Base-by-base conservation (phyloP, 2,329 filamentous ascomycete species). In the Fusarium sp. region DNA sequence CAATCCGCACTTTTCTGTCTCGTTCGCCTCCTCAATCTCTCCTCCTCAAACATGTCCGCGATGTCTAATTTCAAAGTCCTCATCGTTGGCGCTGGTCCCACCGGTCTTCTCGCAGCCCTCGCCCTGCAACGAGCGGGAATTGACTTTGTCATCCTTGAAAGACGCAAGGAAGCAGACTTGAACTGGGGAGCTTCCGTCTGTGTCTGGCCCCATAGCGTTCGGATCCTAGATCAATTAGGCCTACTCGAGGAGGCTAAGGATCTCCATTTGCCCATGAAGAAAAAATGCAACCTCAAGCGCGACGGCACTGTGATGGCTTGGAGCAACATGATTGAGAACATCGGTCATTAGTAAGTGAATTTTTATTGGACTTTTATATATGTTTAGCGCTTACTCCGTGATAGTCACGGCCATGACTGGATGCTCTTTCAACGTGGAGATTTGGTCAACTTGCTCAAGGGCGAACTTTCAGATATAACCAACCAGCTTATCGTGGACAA, bases 341-440 rank as follows among this genome's bases (percentile, higher is more conserved):
- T 68, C 4, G 64, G 49, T 0, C 44, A 52, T 7, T 68, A 65
- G 65, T 68, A 31, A 44, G 65, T 51, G 0, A 2, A 4, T 8
- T 5, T 3, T 19, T 4, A 17, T 8, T 17, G 13, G 6, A 2
- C 5, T 19, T 1, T 2, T 14, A 7, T 15, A 0, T 2, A 21
- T 7, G 2, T 11, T 11, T 10, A 33, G 4, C 9, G 5, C 52
- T 67, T 4, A 64, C 44, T 0, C 17, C 7, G 33, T 9, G 3
- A 0, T 1, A 67, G 58, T 1, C 59, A 67, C 9, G 70, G 70
- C 1, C 70, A 72, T 11, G 55, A 60, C 2, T 72, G 58, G 60
- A 70, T 68, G 67, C 56, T 66, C 3, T 72, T 70, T 15, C 55
- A 66, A 2, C 64, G 70, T 6, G 57, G 57, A 6, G 62, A 72